A percentile compares a stretch with the other conserved stretches of the same genome.
These are phyloP conservation scores for Macadamia integrifolia DNA, from an alignment of 164 flowering plant genomes.

Conservation along the genomic window DNA sequence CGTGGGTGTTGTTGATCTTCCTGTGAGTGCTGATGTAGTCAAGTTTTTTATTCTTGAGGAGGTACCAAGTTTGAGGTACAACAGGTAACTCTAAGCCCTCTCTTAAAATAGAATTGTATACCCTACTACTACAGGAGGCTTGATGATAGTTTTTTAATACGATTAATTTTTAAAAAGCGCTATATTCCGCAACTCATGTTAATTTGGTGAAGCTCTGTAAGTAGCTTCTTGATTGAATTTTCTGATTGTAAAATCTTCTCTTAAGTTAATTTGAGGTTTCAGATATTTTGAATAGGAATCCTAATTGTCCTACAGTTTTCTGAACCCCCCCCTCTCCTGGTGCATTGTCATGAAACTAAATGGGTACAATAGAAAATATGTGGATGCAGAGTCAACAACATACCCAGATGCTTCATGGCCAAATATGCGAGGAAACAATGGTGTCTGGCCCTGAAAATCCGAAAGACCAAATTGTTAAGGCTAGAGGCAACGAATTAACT, in stretches of 20 bases:
- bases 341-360: background rate
- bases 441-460: conserved; percentile 17
- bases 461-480: background rate
- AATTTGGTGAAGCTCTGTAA: background rate
- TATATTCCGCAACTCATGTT: too few relatives aligned
- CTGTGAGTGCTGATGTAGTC: too few relatives aligned
- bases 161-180: too few relatives aligned
- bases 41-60: too few relatives aligned
- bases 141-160: too few relatives aligned
- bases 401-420: conserved; percentile 20
- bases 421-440: conserved; percentile 27
- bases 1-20: too few relatives aligned
- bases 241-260: background rate
- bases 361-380: background rate
- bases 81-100: too few relatives aligned
- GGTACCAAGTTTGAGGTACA: too few relatives aligned
- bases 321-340: background rate
- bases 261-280: background rate
- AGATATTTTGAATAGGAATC: background rate
- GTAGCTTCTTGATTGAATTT: background rate
- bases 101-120: too few relatives aligned
- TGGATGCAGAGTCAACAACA: background rate
- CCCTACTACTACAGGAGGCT: too few relatives aligned
- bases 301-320: background rate
- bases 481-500: background rate